Evolutionary conservation across 352 stramenopile species (phyloP).

Genomic region (Globisporangium recalcitrans): DNA sequence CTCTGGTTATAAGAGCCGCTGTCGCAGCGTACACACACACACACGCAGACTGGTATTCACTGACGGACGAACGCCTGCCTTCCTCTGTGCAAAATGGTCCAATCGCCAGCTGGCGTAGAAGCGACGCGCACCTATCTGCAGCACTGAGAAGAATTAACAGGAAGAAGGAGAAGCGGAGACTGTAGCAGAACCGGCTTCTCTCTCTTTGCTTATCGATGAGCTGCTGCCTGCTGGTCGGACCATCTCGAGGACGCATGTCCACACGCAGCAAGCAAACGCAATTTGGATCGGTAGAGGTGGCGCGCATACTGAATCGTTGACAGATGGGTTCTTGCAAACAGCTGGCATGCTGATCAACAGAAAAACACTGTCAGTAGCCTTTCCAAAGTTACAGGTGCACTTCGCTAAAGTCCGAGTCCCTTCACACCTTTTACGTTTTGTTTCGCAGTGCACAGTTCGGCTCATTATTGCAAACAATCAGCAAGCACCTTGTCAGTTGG

Average conservation of each 20-base stretch:
- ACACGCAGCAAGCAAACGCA: not conserved
- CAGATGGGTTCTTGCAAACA: conserved; percentile 5
- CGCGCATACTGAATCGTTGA: conserved; percentile 3
- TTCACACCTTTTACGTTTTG: not conserved
- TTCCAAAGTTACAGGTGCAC: not conserved
- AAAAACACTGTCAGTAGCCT: conserved; percentile 6
- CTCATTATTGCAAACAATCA: too few relatives aligned
- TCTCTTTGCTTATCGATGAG: not conserved
- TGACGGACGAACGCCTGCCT: not conserved
- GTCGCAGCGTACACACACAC: not conserved
- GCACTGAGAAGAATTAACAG: not conserved
- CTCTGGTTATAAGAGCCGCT: not conserved
- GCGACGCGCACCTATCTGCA: not conserved
- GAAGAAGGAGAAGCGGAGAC: not conserved
- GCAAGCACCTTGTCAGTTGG: too few relatives aligned
- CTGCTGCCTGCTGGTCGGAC: not conserved
- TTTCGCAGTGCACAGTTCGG: not conserved
- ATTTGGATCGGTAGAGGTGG: conserved; percentile 4
- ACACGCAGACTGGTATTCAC: not conserved
- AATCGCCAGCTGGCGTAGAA: not conserved
- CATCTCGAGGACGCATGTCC: not conserved
- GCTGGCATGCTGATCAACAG: not conserved
- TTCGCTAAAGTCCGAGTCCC: conserved; percentile 2
- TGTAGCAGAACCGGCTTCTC: not conserved
- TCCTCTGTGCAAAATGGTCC: not conserved